Evolutionary conservation across 805 yeast species (phyloP).

Genomic region (Myxozyma neglecta): DNA sequence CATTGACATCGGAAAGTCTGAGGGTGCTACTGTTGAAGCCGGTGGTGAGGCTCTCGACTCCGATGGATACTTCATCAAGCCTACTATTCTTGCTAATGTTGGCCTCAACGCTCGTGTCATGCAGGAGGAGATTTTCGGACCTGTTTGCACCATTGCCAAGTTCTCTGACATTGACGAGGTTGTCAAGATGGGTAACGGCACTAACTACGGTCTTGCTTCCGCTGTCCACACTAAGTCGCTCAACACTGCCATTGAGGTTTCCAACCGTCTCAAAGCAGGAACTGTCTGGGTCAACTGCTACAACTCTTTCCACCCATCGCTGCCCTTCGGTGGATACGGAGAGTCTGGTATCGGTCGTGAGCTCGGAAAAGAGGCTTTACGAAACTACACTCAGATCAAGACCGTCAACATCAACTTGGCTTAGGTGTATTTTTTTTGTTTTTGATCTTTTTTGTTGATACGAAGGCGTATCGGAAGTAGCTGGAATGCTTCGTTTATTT

Average conservation of each 20-base stretch:
- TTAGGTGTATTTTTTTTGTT: neutral
- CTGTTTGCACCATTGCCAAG: slow-evolving; percentile 81
- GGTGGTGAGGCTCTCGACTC: slow-evolving; percentile 80
- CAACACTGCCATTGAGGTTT: slow-evolving; percentile 71
- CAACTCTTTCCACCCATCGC: slow-evolving; percentile 66
- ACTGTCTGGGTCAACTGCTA: slow-evolving; percentile 90
- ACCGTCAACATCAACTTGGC: slow-evolving; percentile 69
- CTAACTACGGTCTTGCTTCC: slow-evolving; percentile 85
- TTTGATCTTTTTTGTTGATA: neutral
- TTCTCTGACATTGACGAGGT: slow-evolving; percentile 83
- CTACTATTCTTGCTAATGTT: slow-evolving; percentile 86
- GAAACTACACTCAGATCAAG: slow-evolving; percentile 70
- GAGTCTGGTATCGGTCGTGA: slow-evolving; percentile 80
- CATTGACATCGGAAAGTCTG: slow-evolving; percentile 72
- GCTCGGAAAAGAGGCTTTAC: slow-evolving; percentile 70
- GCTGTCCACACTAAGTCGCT: slow-evolving; percentile 81
- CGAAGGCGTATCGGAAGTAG: neutral
- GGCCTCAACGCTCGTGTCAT: slow-evolving; percentile 70
- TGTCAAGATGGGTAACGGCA: slow-evolving; percentile 71
- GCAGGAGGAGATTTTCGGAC: slow-evolving; percentile 92
- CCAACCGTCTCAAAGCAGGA: slow-evolving; percentile 78
- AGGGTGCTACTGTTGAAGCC: slow-evolving; percentile 78
- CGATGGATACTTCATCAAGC: slow-evolving; percentile 53
- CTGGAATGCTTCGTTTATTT: neutral
- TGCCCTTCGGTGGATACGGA: slow-evolving; percentile 83